Base-by-base conservation (phyloP, 2,329 filamentous ascomycete species). In the Diaporthe ilicicola region DNA sequence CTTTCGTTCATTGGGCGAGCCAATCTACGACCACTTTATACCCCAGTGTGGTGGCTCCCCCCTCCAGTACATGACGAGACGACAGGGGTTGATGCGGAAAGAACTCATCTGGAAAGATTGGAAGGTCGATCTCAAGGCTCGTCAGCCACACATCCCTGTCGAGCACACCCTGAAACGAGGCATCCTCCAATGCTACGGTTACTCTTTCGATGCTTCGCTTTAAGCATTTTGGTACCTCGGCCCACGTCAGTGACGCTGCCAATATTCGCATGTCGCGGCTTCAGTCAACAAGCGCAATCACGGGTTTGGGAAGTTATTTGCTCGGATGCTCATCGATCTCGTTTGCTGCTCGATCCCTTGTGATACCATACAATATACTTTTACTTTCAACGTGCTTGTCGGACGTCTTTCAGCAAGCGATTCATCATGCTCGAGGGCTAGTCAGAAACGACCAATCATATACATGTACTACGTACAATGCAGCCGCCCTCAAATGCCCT, bases 41-140 rank as follows among this genome's bases (percentile, higher is more conserved):
- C 39, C 59, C 42, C 46, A 19, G 67, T 46, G 64, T 24, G 15
- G 32, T 68, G 44, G 17, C 53, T 34, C 32, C 64, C 27, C 34
- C 32, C 61, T n/a, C 53, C 15, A 22, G 46, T 50, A 9, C 9
- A 59, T 10, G 15, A 59, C 15, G 15, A 27, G 48, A 48, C 22
- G 55, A 68, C 68, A 72, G 71, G 70, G 71, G 61, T 70, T n/a
- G 37, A n/a, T 44, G 62, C 61, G 53, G 62, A 53, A 56, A 62
- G 55, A 72, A 64, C 34, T 62, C 68, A 70, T 72, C 70, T 72
- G 68, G 64, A 73, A 73, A 68, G 53, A 68, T 68, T 68, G 22
- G 66, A 68, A 68, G 66, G 71, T 65, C 71, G 65, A 73, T 71
- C 71, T 68, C 50, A 39, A 48, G 42, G 34, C 44, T 67, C 64